phyloP scores from a whole-genome alignment of 2,329 filamentous ascomycete species.

The Orbilia oligospora region DNA sequence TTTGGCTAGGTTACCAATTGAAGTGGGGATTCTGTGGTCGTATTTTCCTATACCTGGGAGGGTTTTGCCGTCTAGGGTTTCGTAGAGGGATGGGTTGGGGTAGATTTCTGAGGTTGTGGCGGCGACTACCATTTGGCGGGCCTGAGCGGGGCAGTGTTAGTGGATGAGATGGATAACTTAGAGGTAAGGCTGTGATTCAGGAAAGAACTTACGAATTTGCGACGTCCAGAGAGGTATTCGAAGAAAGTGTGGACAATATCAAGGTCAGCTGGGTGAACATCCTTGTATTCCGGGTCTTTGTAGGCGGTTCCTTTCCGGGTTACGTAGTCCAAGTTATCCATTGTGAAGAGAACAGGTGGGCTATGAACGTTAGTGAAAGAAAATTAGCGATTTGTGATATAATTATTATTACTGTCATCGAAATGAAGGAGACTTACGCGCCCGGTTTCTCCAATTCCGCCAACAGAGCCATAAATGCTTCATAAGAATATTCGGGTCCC shows the following conservation, averaged over 20 bases:
- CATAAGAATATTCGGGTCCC: slow-evolving; percentile 61
- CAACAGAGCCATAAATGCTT: slow-evolving; percentile 62
- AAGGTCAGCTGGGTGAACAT: slow-evolving; percentile 89
- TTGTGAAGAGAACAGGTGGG: slow-evolving; percentile 78
- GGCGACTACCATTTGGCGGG: slow-evolving; percentile 80
- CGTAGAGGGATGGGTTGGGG: slow-evolving; percentile 66
- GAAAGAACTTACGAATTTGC: slow-evolving; percentile 67
- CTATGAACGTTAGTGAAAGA: slow-evolving; percentile 70
- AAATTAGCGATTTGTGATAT: slow-evolving; percentile 62
- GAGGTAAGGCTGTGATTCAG: not conserved
- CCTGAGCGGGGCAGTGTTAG: slow-evolving; percentile 1
- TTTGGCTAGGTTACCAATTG: slow-evolving; percentile 32
- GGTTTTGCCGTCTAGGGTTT: slow-evolving; percentile 63
- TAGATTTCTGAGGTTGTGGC: slow-evolving; percentile 72
- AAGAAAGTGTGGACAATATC: slow-evolving; percentile 81
- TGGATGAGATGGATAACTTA: slow-evolving; percentile 68
- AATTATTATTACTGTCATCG: too few species aligned
- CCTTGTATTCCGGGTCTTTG: slow-evolving; percentile 77
- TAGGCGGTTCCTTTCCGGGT: slow-evolving; percentile 82
- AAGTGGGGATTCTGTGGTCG: slow-evolving; percentile 69
- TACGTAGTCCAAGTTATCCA: slow-evolving; percentile 85
- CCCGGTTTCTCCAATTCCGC: slow-evolving; percentile 61
- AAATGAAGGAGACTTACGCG: slow-evolving; percentile 48
- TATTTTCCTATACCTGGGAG: slow-evolving; percentile 67
- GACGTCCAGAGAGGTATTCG: slow-evolving; percentile 77